Percentiles rank a stretch among this genome's conserved stretches.
Evolutionary conservation across 73 alveolate genomes (phyloP).

Genomic region (Paramecium caudatum): DNA sequence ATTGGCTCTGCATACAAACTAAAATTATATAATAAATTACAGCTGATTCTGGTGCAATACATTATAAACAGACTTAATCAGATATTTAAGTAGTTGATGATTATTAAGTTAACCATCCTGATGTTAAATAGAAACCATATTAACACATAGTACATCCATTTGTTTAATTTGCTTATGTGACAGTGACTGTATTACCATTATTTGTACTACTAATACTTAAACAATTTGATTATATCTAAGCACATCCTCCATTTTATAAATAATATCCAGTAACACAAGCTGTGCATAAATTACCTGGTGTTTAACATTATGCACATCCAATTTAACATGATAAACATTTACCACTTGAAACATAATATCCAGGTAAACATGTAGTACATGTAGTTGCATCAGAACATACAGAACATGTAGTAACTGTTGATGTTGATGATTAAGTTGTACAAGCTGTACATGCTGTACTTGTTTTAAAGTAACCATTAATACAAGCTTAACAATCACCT

Average conservation of each 20-base stretch:
- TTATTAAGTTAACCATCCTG: conserved; percentile 28
- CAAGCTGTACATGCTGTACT: background rate
- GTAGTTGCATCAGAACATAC: background rate
- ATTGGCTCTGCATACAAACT: conserved; percentile 34
- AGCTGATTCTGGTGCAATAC: background rate
- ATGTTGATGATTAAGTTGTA: background rate
- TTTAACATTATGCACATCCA: background rate
- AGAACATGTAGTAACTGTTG: background rate
- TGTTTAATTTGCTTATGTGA: background rate
- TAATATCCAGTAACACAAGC: conserved; percentile 7
- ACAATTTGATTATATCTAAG: background rate
- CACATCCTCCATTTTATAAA: conserved; percentile 41
- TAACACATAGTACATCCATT: conserved; percentile 17
- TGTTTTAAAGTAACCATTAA: background rate
- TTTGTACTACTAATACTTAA: background rate
- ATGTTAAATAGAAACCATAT: conserved; percentile 27
- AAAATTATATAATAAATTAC: background rate
- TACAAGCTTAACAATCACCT: background rate
- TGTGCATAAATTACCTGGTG: conserved; percentile 12
- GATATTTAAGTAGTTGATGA: background rate
- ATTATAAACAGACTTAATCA: background rate
- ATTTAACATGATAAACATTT: background rate
- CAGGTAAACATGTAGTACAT: background rate
- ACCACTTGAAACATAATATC: background rate
- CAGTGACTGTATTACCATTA: background rate